phyloP scores from a whole-genome alignment of 1,284 basidiomycete genomes.

The Paramarasmius palmivorus region DNA sequence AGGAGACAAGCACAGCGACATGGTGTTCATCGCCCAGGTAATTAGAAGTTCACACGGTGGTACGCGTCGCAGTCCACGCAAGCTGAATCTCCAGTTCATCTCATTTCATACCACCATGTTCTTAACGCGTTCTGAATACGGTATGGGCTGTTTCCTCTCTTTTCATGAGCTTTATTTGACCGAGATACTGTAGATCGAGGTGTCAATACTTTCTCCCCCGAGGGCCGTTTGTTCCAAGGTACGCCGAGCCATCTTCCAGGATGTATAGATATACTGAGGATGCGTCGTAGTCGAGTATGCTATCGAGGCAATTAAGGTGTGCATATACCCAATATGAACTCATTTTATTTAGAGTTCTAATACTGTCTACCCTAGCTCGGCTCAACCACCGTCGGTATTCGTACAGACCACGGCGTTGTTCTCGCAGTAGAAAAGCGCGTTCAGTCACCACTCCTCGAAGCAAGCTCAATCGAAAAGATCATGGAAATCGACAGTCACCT shows the following conservation, averaged over 20 bases:
- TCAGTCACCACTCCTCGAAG: slow-evolving; percentile 94
- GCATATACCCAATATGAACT: slow-evolving; percentile 10
- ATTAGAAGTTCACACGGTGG: slow-evolving; percentile 36
- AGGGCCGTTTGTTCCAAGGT: slow-evolving; percentile 94
- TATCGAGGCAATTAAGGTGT: slow-evolving; percentile 95
- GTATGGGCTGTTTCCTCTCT: slow-evolving; percentile 37
- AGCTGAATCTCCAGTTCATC: slow-evolving; percentile 17
- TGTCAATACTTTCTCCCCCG: slow-evolving; percentile 99
- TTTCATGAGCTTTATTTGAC: not conserved
- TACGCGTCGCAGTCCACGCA: slow-evolving; percentile 44
- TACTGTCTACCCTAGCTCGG: slow-evolving; percentile 68
- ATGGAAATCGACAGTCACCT: slow-evolving; percentile 99
- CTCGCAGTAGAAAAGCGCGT: slow-evolving; percentile 99
- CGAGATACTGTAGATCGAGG: slow-evolving; percentile 74
- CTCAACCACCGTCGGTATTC: slow-evolving; percentile 95
- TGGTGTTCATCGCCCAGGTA: no score
- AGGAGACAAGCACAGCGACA: no score
- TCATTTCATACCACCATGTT: slow-evolving; percentile 59
- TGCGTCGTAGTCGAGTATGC: slow-evolving; percentile 88
- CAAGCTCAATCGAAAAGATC: slow-evolving; percentile 98
- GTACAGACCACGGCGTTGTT: slow-evolving; percentile 86
- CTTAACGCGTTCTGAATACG: slow-evolving; percentile 92
- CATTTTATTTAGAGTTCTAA: slow-evolving; percentile 5
- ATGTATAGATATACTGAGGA: slow-evolving; percentile 12
- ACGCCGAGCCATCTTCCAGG: slow-evolving; percentile 13